These are phyloP conservation scores for Croton laevigatus DNA, from an alignment of 441 rosid genomes.

Conservation along the genomic window DNA sequence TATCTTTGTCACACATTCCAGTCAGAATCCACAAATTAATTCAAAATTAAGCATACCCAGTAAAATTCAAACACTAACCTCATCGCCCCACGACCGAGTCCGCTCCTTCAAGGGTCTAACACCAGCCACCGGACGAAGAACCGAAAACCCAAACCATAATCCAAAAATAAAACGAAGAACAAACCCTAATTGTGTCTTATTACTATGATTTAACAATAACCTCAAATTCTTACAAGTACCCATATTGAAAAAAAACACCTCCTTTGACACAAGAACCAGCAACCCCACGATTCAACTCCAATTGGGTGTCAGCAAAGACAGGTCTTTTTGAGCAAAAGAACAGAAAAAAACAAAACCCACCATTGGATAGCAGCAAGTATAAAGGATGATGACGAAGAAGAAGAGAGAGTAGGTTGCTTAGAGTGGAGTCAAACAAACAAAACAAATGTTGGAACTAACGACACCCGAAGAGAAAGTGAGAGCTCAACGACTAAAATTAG, in stretches of 20 bases:
- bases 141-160: constrained; percentile 47
- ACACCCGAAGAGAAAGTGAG: constrained; percentile 59
- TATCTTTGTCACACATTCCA: background rate
- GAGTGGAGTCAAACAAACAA: constrained; percentile 55
- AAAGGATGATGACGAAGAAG: background rate
- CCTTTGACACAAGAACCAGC: constrained; percentile 23
- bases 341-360: constrained; percentile 26
- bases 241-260: constrained; percentile 34
- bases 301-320: constrained; percentile 20
- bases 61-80: constrained; percentile 48
- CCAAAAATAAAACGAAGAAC: constrained; percentile 37
- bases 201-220: constrained; percentile 25
- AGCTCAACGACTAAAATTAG: constrained; percentile 56
- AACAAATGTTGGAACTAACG: constrained; percentile 29
- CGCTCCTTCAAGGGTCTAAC: constrained; percentile 81
- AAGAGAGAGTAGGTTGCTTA: constrained; percentile 54
- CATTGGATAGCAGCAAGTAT: constrained; percentile 24
- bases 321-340: constrained; percentile 17
- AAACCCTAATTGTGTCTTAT: constrained; percentile 44
- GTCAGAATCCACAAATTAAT: background rate
- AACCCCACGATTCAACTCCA: constrained; percentile 26
- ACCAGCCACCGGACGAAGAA: constrained; percentile 51
- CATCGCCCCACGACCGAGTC: constrained; percentile 85
- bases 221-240: constrained; percentile 35
- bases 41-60: constrained; percentile 16